Conservation (phyloP, 805 yeast genomes). For the Saturnispora serradocipensis region DNA sequence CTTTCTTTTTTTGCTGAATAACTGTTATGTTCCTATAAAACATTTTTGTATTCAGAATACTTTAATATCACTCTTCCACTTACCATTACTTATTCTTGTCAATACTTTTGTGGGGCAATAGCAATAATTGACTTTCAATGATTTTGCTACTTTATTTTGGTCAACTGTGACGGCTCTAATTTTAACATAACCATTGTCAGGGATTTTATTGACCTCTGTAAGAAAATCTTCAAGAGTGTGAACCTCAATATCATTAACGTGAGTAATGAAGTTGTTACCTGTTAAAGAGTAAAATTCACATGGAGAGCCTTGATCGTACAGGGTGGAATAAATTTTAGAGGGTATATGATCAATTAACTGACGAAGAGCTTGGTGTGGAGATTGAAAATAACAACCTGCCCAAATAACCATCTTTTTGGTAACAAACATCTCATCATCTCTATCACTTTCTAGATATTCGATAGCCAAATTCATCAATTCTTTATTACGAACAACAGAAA, state of each 20-base stretch:
- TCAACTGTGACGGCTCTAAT: constrained; percentile 77
- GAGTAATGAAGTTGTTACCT: constrained; percentile 79
- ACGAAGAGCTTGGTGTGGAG: constrained; percentile 87
- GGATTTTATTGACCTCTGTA: constrained; percentile 54
- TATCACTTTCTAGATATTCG: constrained; percentile 52
- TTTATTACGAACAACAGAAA: constrained; percentile 66
- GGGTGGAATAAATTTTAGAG: constrained; percentile 74
- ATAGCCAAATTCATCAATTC: constrained; percentile 51
- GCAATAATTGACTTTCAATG: constrained; percentile 80
- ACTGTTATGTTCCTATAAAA: too few species aligned
- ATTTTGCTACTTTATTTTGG: constrained; percentile 75
- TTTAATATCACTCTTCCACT: constrained; percentile 38
- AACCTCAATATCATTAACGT: constrained; percentile 70
- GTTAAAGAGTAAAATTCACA: constrained; percentile 76
- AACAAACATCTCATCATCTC: constrained; percentile 26
- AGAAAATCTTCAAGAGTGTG: constrained; percentile 61
- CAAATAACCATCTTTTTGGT: constrained; percentile 67
- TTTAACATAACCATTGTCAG: constrained; percentile 74
- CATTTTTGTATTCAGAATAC: too few species aligned
- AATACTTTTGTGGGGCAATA: constrained; percentile 66
- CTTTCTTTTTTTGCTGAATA: too few species aligned
- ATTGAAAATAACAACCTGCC: constrained; percentile 78
- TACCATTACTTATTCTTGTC: constrained; percentile 38
- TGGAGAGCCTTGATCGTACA: constrained; percentile 73
- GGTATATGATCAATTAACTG: constrained; percentile 74